Base-by-base conservation (phyloP, 495 filamentous ascomycete genomes). In the Collariella sp. region DNA sequence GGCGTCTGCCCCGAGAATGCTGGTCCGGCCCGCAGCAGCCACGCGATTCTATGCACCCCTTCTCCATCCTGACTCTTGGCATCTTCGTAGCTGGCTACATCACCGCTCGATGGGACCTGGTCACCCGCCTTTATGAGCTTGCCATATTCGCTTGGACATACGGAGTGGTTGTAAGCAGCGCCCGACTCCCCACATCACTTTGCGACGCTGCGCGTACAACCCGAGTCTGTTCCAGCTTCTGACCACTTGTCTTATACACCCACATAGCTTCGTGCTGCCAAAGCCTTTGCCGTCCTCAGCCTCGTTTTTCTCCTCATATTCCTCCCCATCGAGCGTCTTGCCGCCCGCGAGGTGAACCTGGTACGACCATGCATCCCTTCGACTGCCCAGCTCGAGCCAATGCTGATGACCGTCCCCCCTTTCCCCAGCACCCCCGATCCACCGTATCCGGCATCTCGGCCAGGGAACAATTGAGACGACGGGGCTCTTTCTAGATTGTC, bases 1-100 rank as follows among this genome's bases (percentile, higher is more conserved):
- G 24, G 7, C 29, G 22, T 20, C 42, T 49, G n/a, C 4, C 41
- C 31, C 18, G 61, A 61, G 64, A 58, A 71, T 70, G 68, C n/a
- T n/a, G n/a, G n/a, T 58, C 46, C 62, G 20, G 59, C 51, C 59
- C 54, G 45, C 62, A 66, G 58, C 52, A 55, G 54, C 52, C 58
- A 50, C 59, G 55, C 62, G 66, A 59, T 66, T 88, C 83, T 77
- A 96, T 96, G 90, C 89, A 95, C 88, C 87, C 89, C 68, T 95
- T 96, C 74, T 95, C 90, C 61, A 75, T 88, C 68, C 79, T 95
- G 72, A 91, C 89, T 53, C 83, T 94, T 73, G 89, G 85, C 68
- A 95, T 99, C 78, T 99, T 99, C 75, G 83, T 97, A 77, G 91
- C 93, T 72, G 93, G 93, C 71, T 99, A 99, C 78, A 96, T 89